Evolutionary conservation across 2,329 filamentous ascomycete genomes (phyloP).

Genomic region (Cladobotryum mycophilum): DNA sequence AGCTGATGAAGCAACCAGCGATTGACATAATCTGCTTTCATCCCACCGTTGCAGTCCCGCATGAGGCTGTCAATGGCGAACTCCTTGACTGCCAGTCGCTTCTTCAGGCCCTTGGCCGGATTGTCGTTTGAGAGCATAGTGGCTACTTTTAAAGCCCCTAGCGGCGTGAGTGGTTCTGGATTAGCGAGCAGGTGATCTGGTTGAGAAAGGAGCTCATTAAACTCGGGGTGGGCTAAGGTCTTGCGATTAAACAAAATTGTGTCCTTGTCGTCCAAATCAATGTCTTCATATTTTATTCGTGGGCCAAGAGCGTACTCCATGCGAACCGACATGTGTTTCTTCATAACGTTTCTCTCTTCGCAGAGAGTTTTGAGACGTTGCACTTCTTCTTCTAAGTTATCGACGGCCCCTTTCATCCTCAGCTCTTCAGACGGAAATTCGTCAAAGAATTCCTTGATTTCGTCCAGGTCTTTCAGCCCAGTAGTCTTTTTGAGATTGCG

Average conservation of each 20-base stretch:
- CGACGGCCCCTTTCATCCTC: conserved; percentile 28
- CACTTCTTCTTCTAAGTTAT: conserved; percentile 28
- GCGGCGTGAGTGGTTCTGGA: conserved; percentile 33
- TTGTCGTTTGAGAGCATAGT: conserved; percentile 30
- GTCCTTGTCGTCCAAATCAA: conserved; percentile 31
- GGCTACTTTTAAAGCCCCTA: conserved; percentile 35
- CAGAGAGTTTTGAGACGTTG: conserved; percentile 33
- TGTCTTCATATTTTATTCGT: conserved; percentile 32
- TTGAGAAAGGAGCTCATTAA: conserved; percentile 42
- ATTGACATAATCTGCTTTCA: conserved; percentile 40
- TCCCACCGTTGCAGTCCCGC: conserved; percentile 27
- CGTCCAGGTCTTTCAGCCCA: conserved; percentile 24
- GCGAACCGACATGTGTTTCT: conserved; percentile 33
- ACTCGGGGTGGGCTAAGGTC: conserved; percentile 34
- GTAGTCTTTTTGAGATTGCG: conserved; percentile 26
- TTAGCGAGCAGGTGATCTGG: conserved; percentile 38
- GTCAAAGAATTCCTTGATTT: conserved; percentile 39
- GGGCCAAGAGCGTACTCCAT: conserved; percentile 36
- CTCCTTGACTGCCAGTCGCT: conserved; percentile 41
- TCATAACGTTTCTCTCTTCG: conserved; percentile 35
- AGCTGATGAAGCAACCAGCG: conserved; percentile 49
- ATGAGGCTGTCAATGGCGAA: conserved; percentile 41
- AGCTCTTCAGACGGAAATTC: conserved; percentile 34
- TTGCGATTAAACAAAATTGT: conserved; percentile 17
- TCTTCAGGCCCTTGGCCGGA: conserved; percentile 26